Evolutionary conservation across 2,329 filamentous ascomycete species (phyloP).

Genomic region (Neodidymelliopsis sp.): DNA sequence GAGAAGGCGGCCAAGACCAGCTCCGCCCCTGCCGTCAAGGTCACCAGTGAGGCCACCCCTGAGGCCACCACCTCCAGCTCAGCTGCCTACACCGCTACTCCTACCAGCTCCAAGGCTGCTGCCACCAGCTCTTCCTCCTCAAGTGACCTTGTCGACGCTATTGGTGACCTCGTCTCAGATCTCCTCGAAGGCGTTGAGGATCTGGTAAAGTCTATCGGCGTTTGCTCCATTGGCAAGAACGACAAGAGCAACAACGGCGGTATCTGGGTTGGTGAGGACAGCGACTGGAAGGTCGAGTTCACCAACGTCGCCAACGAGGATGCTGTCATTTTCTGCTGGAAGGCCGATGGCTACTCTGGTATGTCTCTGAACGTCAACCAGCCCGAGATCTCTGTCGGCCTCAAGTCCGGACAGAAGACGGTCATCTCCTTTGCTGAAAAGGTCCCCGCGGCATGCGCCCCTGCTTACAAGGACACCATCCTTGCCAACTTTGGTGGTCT

Average conservation of each 20-base stretch:
- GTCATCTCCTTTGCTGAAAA: constrained; percentile 50
- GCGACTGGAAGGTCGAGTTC: constrained; percentile 46
- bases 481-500: constrained; percentile 50
- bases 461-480: constrained; percentile 46
- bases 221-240: constrained; percentile 39
- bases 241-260: constrained; percentile 36
- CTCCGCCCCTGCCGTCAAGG: constrained; percentile 10
- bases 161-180: constrained; percentile 26
- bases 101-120: constrained; percentile 6
- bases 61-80: constrained; percentile 11
- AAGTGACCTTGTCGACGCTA: constrained; percentile 6
- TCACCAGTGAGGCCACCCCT: constrained; percentile 16
- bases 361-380: constrained; percentile 48
- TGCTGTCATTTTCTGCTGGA: constrained; percentile 49
- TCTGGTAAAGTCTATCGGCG: constrained; percentile 30
- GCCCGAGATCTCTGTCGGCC: constrained; percentile 50
- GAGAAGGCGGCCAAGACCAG: constrained; percentile 19
- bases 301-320: constrained; percentile 44
- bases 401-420: constrained; percentile 47
- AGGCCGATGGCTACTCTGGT: constrained; percentile 40
- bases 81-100: background rate
- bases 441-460: constrained; percentile 52
- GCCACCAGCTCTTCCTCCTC: constrained; percentile 14
- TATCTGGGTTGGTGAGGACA: constrained; percentile 48
- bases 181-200: constrained; percentile 29